phyloP scores from a whole-genome alignment of 768 basidiomycete species.

The Auriscalpium orientale region DNA sequence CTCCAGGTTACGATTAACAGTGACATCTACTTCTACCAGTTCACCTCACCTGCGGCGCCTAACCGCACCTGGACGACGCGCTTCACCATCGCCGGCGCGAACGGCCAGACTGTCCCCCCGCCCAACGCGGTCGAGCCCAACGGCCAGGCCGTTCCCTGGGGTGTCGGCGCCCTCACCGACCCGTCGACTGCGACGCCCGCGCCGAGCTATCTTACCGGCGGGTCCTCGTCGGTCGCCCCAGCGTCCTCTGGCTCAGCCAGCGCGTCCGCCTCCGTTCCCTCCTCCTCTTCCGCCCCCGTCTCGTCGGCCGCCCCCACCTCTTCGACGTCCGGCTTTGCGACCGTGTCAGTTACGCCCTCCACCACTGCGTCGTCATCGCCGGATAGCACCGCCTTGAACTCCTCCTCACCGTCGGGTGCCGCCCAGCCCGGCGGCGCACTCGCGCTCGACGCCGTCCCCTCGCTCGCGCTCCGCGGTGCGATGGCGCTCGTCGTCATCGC shows the following conservation, averaged over 20 bases:
- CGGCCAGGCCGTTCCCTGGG: slow-evolving; percentile 49
- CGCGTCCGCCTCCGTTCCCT: no score
- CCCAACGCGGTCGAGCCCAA: slow-evolving; percentile 46
- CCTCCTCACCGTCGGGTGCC: not conserved
- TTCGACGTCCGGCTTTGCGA: not conserved
- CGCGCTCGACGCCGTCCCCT: not conserved
- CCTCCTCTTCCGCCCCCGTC: not conserved
- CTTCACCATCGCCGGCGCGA: slow-evolving; percentile 57
- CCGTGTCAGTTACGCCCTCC: not conserved
- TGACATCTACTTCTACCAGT: slow-evolving; percentile 78
- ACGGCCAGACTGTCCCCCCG: slow-evolving; percentile 40
- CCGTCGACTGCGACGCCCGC: slow-evolving; percentile 28
- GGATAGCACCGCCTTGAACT: not conserved
- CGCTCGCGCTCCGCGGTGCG: slow-evolving; percentile 1
- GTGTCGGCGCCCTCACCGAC: slow-evolving; percentile 45
- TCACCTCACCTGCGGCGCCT: slow-evolving; percentile 37
- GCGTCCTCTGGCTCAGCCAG: not conserved
- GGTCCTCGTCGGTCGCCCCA: not conserved
- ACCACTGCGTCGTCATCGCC: not conserved
- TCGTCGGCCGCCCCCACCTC: not conserved
- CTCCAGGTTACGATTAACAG: slow-evolving; percentile 54
- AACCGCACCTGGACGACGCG: slow-evolving; percentile 62
- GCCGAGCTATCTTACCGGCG: slow-evolving; percentile 1
- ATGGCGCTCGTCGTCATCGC: slow-evolving; percentile 8
- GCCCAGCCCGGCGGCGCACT: not conserved